A percentile compares a stretch with the other conserved stretches of the same genome.
Evolutionary conservation across 192 early-diverging fungal genomes (phyloP).

Genomic region (Coemansia sp.): DNA sequence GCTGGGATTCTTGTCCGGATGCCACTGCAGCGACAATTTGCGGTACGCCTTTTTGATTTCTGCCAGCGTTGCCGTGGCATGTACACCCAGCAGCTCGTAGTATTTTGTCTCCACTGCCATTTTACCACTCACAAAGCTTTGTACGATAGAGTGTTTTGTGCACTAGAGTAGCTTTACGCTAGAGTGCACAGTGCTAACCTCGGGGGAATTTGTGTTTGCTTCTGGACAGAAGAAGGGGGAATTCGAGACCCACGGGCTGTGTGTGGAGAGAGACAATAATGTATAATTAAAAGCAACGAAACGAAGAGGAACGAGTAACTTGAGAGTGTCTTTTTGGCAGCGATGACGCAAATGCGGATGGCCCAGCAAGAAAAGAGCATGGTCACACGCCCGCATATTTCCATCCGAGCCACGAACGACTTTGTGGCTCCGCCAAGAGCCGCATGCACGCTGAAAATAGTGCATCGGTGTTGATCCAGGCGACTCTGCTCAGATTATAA

Average conservation of each 20-base stretch:
- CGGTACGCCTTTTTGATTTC: constrained; percentile 76
- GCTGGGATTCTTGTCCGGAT: constrained; percentile 65
- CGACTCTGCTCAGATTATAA: too few species aligned
- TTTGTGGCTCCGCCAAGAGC: constrained; percentile 4
- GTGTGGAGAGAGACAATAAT: background rate
- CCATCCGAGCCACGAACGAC: background rate
- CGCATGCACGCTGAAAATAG: constrained; percentile 4
- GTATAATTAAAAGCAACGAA: background rate
- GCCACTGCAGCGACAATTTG: constrained; percentile 70
- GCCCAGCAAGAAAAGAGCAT: background rate
- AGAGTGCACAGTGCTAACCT: background rate
- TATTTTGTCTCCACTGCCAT: constrained; percentile 54
- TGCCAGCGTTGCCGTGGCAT: constrained; percentile 58
- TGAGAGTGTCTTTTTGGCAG: background rate
- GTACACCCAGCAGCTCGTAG: constrained; percentile 71
- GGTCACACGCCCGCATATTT: background rate
- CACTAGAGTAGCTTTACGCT: background rate
- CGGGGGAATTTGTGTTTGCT: too few species aligned
- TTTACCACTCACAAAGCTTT: background rate
- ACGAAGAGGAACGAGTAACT: background rate
- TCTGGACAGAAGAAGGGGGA: too few species aligned
- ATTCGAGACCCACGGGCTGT: background rate
- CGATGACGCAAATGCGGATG: background rate
- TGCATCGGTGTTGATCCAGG: background rate
- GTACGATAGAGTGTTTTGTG: background rate